These are phyloP conservation scores for Moesziomyces globuligerus DNA, from an alignment of 1,284 basidiomycete genomes.

Conservation along the genomic window DNA sequence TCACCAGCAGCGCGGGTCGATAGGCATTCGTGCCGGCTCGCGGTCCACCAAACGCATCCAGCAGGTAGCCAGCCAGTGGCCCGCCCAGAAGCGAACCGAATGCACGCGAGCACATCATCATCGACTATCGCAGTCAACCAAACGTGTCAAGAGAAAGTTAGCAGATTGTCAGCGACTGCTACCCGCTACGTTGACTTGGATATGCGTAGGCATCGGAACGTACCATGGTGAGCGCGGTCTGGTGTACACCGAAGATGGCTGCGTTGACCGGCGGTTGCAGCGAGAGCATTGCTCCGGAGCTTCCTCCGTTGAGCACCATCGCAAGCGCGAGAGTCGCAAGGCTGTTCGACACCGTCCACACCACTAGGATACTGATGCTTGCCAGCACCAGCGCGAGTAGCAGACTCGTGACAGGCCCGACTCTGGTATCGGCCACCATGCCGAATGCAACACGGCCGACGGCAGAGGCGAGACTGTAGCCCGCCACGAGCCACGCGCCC, in stretches of 20 bases:
- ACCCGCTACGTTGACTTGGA: too few relatives aligned
- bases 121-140: constrained; percentile 15
- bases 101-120: constrained; percentile 43
- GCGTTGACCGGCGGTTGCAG: constrained; percentile 52
- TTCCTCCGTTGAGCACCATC: constrained; percentile 49
- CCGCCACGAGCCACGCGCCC: constrained; percentile 60
- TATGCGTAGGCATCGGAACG: background rate
- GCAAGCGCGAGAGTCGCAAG: constrained; percentile 39
- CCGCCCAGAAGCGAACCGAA: constrained; percentile 47
- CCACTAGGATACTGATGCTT: constrained; percentile 35
- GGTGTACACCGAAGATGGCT: constrained; percentile 44
- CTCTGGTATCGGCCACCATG: constrained; percentile 42
- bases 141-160: too few relatives aligned
- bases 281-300: constrained; percentile 43
- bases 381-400: constrained; percentile 37
- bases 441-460: constrained; percentile 47
- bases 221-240: constrained; percentile 45
- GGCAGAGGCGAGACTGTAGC: constrained; percentile 50
- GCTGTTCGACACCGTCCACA: constrained; percentile 47
- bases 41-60: constrained; percentile 48
- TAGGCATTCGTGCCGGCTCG: constrained; percentile 30
- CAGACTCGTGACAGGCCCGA: constrained; percentile 48
- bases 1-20: constrained; percentile 39
- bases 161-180: background rate
- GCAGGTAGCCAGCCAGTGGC: constrained; percentile 45